Evolutionary conservation across 2,329 filamentous ascomycete genomes (phyloP).

Genomic region (Cephalotrichum gorgonifer): DNA sequence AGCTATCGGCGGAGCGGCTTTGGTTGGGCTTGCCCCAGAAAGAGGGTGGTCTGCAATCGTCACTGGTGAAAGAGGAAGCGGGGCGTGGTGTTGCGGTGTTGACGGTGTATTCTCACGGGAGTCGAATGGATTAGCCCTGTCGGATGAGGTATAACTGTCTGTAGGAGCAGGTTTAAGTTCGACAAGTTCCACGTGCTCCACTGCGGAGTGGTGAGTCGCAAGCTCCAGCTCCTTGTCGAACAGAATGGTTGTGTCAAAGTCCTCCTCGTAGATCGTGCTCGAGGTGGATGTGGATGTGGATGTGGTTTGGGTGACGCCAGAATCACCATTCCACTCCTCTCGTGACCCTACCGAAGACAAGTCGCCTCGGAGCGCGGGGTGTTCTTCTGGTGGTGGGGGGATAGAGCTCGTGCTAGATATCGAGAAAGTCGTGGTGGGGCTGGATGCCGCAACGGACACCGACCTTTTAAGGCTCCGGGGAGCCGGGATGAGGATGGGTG

Average conservation of each 20-base stretch:
- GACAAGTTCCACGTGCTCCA: not conserved
- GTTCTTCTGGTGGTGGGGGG: conserved; percentile 35
- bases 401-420: conserved; percentile 14
- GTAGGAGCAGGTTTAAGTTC: not conserved
- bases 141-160: not conserved
- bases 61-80: not conserved
- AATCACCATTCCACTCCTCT: conserved; percentile 43
- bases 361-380: conserved; percentile 36
- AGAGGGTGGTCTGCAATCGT: no score
- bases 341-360: conserved; percentile 14
- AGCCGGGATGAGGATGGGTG: conserved; percentile 33
- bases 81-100: not conserved
- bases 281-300: conserved; percentile 27
- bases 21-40: no score
- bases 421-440: conserved; percentile 18
- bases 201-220: not conserved
- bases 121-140: not conserved
- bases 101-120: not conserved
- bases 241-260: conserved; percentile 1
- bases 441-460: conserved; percentile 11
- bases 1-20: no score
- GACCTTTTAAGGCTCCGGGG: conserved; percentile 12
- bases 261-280: conserved; percentile 25
- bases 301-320: conserved; percentile 37
- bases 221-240: conserved; percentile 22